A percentile compares a stretch with the other conserved stretches of the same genome.
Conservation (phyloP, 2,329 filamentous ascomycete species). For the Cyphellophora attinorum region DNA sequence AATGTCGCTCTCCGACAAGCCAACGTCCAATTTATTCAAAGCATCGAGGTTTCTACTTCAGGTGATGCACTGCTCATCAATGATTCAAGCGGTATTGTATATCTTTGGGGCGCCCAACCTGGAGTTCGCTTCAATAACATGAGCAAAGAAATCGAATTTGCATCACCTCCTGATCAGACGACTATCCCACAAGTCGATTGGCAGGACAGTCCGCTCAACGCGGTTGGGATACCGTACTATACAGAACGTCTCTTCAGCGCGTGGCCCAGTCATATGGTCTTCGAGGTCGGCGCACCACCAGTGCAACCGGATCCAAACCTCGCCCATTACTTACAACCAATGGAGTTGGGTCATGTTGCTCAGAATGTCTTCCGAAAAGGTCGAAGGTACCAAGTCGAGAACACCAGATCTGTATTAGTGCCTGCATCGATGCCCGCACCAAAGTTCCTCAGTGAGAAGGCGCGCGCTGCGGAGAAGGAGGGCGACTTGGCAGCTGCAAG, state of each 20-base stretch:
- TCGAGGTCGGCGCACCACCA: slow-evolving; percentile 77
- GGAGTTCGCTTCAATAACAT: slow-evolving; percentile 84
- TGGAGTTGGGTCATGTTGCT: slow-evolving; percentile 69
- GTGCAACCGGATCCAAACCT: slow-evolving; percentile 63
- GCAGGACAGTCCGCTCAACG: slow-evolving; percentile 70
- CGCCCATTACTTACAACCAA: slow-evolving; percentile 56
- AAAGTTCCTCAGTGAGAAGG: slow-evolving; percentile 91
- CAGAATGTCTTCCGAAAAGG: slow-evolving; percentile 55
- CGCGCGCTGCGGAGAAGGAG: slow-evolving; percentile 35
- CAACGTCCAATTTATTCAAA: slow-evolving; percentile 66
- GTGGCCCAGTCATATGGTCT: slow-evolving; percentile 77
- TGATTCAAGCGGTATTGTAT: slow-evolving; percentile 68
- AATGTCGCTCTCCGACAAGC: slow-evolving; percentile 77
- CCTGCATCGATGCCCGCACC: slow-evolving; percentile 61
- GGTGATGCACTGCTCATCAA: slow-evolving; percentile 76
- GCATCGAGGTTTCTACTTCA: slow-evolving; percentile 78
- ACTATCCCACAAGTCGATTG: slow-evolving; percentile 56
- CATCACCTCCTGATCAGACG: slow-evolving; percentile 55
- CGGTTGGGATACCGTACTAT: slow-evolving; percentile 88
- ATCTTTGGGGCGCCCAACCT: slow-evolving; percentile 78
- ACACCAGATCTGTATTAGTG: slow-evolving; percentile 57
- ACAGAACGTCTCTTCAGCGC: slow-evolving; percentile 77
- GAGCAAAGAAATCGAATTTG: slow-evolving; percentile 66
- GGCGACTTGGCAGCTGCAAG: slow-evolving; percentile 38
- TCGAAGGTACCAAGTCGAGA: slow-evolving; percentile 73